phyloP scores from a whole-genome alignment of 2,329 filamentous ascomycete species.

The Cladophialophora exuberans region DNA sequence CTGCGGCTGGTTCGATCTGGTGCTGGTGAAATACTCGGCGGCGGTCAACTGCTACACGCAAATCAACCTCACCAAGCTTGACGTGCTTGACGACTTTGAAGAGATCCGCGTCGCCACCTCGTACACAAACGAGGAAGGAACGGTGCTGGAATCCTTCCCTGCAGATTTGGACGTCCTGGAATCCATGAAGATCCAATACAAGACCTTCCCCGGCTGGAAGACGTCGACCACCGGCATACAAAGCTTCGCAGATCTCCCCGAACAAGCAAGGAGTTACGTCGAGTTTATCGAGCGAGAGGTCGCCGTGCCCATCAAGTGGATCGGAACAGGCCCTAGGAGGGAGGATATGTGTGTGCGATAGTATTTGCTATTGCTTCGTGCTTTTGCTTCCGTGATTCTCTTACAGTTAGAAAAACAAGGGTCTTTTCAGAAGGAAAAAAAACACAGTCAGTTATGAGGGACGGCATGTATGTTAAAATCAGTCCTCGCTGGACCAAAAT shows the following conservation, averaged over 20 bases:
- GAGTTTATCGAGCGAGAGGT: slow-evolving; percentile 63
- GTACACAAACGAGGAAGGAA: slow-evolving; percentile 58
- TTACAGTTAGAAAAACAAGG: no score
- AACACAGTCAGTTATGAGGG: no score
- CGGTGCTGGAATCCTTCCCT: slow-evolving; percentile 60
- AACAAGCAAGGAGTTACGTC: slow-evolving; percentile 62
- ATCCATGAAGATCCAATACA: slow-evolving; percentile 59
- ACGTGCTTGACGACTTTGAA: slow-evolving; percentile 66
- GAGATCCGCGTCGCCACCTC: slow-evolving; percentile 64
- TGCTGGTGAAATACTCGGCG: slow-evolving; percentile 66
- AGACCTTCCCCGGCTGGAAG: slow-evolving; percentile 65
- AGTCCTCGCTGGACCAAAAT: no score
- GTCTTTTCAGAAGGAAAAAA: no score
- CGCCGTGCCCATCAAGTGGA: slow-evolving; percentile 63
- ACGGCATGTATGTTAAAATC: no score
- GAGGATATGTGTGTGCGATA: slow-evolving; percentile 64
- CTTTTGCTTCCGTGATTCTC: no score
- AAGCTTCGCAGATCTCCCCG: slow-evolving; percentile 60
- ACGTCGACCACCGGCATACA: slow-evolving; percentile 60
- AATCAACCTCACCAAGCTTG: slow-evolving; percentile 67
- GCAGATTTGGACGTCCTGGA: slow-evolving; percentile 56
- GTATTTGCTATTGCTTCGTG: no score
- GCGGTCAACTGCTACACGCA: slow-evolving; percentile 57
- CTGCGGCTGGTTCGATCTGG: slow-evolving; percentile 68
- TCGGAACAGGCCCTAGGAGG: slow-evolving; percentile 64